Percentiles rank a stretch among this genome's conserved stretches.
Evolutionary conservation across 2,329 filamentous ascomycete genomes (phyloP).

Genomic region (Sarocladium oryzae): DNA sequence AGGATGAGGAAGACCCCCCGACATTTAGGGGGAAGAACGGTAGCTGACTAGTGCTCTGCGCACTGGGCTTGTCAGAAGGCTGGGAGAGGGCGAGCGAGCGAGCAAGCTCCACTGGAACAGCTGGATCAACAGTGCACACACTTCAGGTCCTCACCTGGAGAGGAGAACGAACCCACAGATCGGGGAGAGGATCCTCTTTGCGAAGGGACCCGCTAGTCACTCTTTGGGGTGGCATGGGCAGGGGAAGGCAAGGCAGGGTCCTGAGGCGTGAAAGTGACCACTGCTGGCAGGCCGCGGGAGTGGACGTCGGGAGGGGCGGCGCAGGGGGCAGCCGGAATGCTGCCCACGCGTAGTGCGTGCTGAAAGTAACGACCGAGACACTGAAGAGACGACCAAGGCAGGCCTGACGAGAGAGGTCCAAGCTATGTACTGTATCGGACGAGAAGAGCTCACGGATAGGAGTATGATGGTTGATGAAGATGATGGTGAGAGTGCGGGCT

Average conservation of each 20-base stretch:
- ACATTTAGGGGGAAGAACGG: not conserved
- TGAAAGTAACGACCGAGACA: too few species aligned
- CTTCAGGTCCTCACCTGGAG: not conserved
- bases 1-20: not conserved
- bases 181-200: conserved; percentile 9
- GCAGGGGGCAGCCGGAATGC: conserved; percentile 8
- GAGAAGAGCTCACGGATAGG: too few species aligned
- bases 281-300: conserved; percentile 3
- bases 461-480: not conserved
- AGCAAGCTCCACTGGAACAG: too few species aligned
- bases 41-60: not conserved
- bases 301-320: conserved; percentile 7
- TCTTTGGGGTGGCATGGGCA: too few species aligned
- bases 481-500: not conserved
- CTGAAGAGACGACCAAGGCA: not conserved
- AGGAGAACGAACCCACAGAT: conserved; percentile 2
- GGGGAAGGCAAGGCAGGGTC: not conserved
- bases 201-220: not conserved
- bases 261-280: not conserved
- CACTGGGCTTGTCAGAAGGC: too few species aligned
- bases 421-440: too few species aligned
- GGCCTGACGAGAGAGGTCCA: not conserved
- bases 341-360: not conserved
- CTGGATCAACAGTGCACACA: not conserved
- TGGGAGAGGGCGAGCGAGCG: not conserved